Evolutionary conservation across 1,284 basidiomycete genomes (phyloP).

Genomic region (Microbotryum saponariae): DNA sequence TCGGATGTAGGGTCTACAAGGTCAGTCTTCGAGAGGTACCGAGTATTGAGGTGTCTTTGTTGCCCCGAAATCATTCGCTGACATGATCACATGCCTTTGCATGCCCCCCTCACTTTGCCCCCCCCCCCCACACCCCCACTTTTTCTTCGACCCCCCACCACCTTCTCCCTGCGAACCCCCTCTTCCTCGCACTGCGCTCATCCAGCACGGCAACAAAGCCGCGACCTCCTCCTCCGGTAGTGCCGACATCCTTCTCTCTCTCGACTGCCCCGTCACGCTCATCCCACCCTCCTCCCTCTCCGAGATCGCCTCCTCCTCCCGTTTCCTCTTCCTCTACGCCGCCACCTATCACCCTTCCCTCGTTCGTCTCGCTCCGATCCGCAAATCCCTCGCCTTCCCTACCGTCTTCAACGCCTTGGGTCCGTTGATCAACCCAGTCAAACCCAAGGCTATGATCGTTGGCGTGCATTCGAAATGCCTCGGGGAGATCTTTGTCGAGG

Average conservation of each 20-base stretch:
- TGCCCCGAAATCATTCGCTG: background rate
- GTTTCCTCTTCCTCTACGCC: slow-evolving; percentile 89
- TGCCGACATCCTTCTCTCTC: slow-evolving; percentile 79
- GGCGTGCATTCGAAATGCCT: slow-evolving; percentile 80
- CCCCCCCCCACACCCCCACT: background rate
- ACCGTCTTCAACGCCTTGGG: slow-evolving; percentile 97
- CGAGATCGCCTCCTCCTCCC: slow-evolving; percentile 49
- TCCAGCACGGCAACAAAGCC: slow-evolving; percentile 82
- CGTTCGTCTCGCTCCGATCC: slow-evolving; percentile 73
- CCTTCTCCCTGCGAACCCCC: background rate
- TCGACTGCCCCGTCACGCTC: slow-evolving; percentile 67
- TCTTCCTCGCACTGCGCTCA: background rate
- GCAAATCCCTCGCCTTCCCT: slow-evolving; percentile 82
- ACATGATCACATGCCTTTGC: background rate
- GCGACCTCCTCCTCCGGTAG: slow-evolving; percentile 92
- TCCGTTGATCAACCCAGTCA: slow-evolving; percentile 86
- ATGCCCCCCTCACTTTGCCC: background rate
- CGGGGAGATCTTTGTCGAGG: slow-evolving; percentile 75
- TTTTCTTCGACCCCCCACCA: background rate
- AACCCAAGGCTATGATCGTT: slow-evolving; percentile 76
- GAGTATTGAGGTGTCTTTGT: background rate
- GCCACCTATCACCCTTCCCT: slow-evolving; percentile 88
- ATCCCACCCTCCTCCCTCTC: slow-evolving; percentile 56
- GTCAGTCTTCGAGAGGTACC: slow-evolving; percentile 45
- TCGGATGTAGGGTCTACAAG: slow-evolving; percentile 87